These are phyloP conservation scores for Ogataea pignaliae DNA, from an alignment of 805 yeast species.

Conservation along the genomic window DNA sequence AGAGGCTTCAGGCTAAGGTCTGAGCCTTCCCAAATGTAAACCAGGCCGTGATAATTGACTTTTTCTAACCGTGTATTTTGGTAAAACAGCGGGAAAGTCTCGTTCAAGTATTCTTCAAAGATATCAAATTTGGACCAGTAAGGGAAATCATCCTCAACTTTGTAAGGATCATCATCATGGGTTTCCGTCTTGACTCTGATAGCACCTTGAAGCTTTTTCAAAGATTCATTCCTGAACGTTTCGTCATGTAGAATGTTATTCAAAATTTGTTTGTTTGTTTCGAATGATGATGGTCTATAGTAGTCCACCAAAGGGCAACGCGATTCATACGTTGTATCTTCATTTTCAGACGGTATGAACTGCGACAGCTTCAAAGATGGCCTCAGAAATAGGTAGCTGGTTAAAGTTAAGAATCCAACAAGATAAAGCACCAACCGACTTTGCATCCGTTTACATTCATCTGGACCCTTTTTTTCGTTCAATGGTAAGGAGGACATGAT, in stretches of 20 bases:
- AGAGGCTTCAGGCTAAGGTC: conserved; percentile 51
- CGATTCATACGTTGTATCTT: too few species aligned
- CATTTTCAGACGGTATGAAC: too few species aligned
- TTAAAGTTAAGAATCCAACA: too few species aligned
- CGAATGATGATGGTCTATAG: conserved; percentile 13
- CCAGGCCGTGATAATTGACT: conserved; percentile 57
- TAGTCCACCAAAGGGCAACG: conserved; percentile 14
- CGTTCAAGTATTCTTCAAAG: conserved; percentile 50
- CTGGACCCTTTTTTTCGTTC: too few species aligned
- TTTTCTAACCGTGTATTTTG: conserved; percentile 43
- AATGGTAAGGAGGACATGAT: too few species aligned
- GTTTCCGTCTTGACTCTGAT: conserved; percentile 46
- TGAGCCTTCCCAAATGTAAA: conserved; percentile 60
- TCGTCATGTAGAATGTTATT: conserved; percentile 29
- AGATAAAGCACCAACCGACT: too few species aligned
- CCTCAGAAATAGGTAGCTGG: too few species aligned
- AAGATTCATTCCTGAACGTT: conserved; percentile 30
- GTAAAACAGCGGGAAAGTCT: conserved; percentile 52
- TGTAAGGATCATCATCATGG: conserved; percentile 36
- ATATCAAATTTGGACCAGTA: conserved; percentile 44
- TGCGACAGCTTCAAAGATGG: too few species aligned
- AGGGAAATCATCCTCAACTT: conserved; percentile 45
- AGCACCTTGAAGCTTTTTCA: conserved; percentile 40
- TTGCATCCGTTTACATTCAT: too few species aligned
- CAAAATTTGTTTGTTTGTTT: conserved; percentile 4